Base-by-base conservation (phyloP, 1,139 yeast genomes). In the Debaryomyces nepalensis region DNA sequence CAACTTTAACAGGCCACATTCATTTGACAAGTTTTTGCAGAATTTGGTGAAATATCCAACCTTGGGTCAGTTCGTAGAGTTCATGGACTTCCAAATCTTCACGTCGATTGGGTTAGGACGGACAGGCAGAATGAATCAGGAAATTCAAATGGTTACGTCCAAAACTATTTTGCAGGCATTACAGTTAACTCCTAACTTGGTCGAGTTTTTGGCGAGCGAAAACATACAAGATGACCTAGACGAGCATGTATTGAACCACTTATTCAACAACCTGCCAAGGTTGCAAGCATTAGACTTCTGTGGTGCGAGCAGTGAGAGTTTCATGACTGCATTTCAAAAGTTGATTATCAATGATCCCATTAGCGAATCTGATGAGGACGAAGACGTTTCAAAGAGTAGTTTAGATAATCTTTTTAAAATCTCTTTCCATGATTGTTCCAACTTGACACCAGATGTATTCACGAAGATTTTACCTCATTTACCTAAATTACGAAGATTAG, bases 81-180 rank as follows among this genome's bases (percentile, higher is more conserved):
- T 84, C 45, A 76, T 90, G 55, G 97, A 90, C 65, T 90, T 90
- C 57, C 87, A 87, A 57, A 93, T 88, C 49, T 86, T 90, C 59
- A 89, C 97, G 0, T 85, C 95, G 1, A 84, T 91, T 40, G 97
- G 97, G 0, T 72, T 90, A 40, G 97, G 97, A 3, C 73, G 97
- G 49, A 87, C 97, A 0, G 88, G 88, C 6, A 78, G 86, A 52
- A 89, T 89, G 96, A 90, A 87, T 64, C 84, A 81, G 61, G 95
- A 87, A 63, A 90, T 90, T 52, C 95, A 89, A 63, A 87, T 89
- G 87, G 89, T 90, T 33, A 90, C 97, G 0, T 73, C 84, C 35
- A 66, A 72, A 21, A 90, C 97, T 2, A 81, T 90, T 24, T 61
- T 78, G 39, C 69, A 75, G 26, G 87, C 89, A 42, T 68, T 90